These are phyloP conservation scores for Zygosaccharomyces siamensis DNA, from an alignment of 805 yeast species.

Conservation along the genomic window DNA sequence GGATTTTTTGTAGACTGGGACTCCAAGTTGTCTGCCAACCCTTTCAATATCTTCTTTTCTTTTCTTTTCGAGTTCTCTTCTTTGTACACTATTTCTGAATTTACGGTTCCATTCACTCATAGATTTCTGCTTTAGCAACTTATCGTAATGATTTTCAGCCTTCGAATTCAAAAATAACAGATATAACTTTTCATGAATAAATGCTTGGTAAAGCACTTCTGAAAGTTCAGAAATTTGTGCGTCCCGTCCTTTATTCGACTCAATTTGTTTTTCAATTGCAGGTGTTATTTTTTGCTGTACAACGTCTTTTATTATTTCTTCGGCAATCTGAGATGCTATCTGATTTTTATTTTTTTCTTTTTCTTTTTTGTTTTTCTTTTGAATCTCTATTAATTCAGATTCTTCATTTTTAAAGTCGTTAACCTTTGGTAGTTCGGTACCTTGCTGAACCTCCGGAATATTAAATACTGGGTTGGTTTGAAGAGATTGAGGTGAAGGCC, in stretches of 20 bases:
- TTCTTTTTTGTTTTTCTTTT: slow-evolving; percentile 14
- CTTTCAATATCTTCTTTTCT: slow-evolving; percentile 41
- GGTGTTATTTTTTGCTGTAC: slow-evolving; percentile 4
- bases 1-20: slow-evolving; percentile 25
- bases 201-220: slow-evolving; percentile 52
- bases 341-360: slow-evolving; percentile 23
- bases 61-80: slow-evolving; percentile 34
- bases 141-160: slow-evolving; percentile 42
- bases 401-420: slow-evolving; percentile 5
- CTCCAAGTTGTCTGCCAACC: slow-evolving; percentile 37
- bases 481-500: no score
- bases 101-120: slow-evolving; percentile 34
- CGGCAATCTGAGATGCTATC: slow-evolving; percentile 13
- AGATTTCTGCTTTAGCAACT: slow-evolving; percentile 29
- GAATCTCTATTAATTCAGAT: slow-evolving; percentile 12
- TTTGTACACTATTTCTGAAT: slow-evolving; percentile 27
- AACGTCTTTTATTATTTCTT: slow-evolving; percentile 10
- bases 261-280: background rate
- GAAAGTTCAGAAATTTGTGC: slow-evolving; percentile 39
- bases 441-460: background rate
- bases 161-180: slow-evolving; percentile 39
- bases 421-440: background rate
- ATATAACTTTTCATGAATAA: slow-evolving; percentile 53
- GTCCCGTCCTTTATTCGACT: slow-evolving; percentile 6
- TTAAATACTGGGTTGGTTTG: no score